Base-by-base conservation (phyloP, 495 filamentous ascomycete species). In the Penicillium alfredii region DNA sequence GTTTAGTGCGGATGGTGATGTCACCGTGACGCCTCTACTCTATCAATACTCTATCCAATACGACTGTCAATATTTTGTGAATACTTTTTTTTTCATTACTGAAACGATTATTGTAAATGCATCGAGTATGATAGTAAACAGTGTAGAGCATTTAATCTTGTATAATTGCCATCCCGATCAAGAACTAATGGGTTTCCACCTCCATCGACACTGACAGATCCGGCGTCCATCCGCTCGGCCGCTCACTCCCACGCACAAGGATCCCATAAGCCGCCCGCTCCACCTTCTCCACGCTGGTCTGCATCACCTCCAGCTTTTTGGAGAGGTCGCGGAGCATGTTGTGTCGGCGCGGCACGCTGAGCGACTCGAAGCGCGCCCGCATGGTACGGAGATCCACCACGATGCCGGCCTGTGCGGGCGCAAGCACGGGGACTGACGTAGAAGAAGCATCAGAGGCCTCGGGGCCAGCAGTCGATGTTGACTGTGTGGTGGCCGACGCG, bases 221-320 rank as follows among this genome's bases (percentile, higher is more conserved):
- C 15, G 90, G 92, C 46, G 87, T 76, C 92, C 92, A 97, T 4
- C 92, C 92, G 45, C 81, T 82, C 3, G 92, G 93, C 38, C 88
- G 68, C 63, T 98, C 92, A 31, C 79, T 81, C 0, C 93, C 92
- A 8, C 93, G 68, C 8, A 98, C 80, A 19, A 79, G 73, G 52
- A 94, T 74, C 7, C 87, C 86, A 63, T 95, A 97, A 10, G 86
- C 80, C 11, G 88, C 80, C 12, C 76, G 74, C 70, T 98, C 92
- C 15, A 97, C 92, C 74, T 98, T 98, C 52, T 85, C 79, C 20
- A 98, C 89, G 58, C 86, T 88, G 45, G 69, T 72, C 48, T 77
- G 74, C 88, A 94, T 95, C 5, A 93, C 86, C 32, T 78, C 77
- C 49, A 82, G 70, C 74, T 96, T 97, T 73, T 84, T 85, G 19